Evolutionary conservation across 371 early-diverging fungal genomes (phyloP), one percentile per base, ranked within the genome.

Genomic region (Mucor piriformis): DNA sequence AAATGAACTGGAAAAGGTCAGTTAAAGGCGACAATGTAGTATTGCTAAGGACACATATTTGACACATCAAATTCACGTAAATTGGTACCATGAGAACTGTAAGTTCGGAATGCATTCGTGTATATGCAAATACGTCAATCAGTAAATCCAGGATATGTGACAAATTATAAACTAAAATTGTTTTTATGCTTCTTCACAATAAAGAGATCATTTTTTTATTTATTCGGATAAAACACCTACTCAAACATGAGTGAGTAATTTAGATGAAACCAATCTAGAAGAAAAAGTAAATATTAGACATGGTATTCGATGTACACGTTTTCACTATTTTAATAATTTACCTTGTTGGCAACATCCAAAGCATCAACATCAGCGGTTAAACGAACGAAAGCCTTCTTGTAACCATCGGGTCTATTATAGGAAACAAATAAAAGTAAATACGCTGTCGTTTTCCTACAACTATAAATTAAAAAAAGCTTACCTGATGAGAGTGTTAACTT

Each of bases 371-470:
- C 97, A 66, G 95, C 86, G 58, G 92, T 83, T 64, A 99, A 88
- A 72, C 94, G 95, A 65, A 98, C 96, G 82, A 92, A 98, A 59
- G 99, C 99, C 92, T 98, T 98, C 92, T 99, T 99, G 75, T 84
- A 74, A 54, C 98, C 98, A 67, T 93, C 92, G 63, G 97, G 95
- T 68, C 92, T 53, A 40, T 12, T 11, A 5, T 11, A 37, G n/a
- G n/a, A 2, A 37, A 34, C 84, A 72, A 38, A 40, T 24, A 35
- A 38, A 38, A 50, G n/a, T 23, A 23, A 23, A 46, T 43, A 23
- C 20, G 6, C 24, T 18, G 7, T 6, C 12, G 3, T 61, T 63
- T 54, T 33, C 42, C 42, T 18, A 4, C n/a, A 18, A 18, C 10
- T 23, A 13, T 24, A 1, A 21, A 24, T 11, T 24, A 46, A 46